Percentiles rank a stretch among this genome's conserved stretches.
phyloP scores from a whole-genome alignment of 441 rosid genomes.

The Pelargonium fulgidum region DNA sequence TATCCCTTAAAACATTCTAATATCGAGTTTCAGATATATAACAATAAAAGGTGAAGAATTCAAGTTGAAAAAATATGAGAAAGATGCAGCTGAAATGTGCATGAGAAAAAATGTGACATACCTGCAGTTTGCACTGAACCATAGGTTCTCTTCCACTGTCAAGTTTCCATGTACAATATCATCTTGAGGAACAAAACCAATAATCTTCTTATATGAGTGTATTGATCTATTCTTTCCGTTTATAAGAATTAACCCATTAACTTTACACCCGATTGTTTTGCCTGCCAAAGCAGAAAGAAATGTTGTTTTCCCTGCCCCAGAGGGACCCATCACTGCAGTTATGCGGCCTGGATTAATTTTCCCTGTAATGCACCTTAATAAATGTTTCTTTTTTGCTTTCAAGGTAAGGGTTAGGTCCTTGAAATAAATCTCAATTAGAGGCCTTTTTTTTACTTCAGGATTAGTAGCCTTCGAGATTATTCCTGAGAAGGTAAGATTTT shows the following conservation, averaged over 20 bases:
- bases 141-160: slow-evolving; percentile 88
- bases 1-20: slow-evolving; percentile 1
- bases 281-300: slow-evolving; percentile 92
- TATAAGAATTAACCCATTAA: slow-evolving; percentile 64
- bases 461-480: slow-evolving; percentile 83
- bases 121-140: slow-evolving; percentile 99
- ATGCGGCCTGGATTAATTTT: slow-evolving; percentile 82
- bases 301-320: slow-evolving; percentile 98
- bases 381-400: slow-evolving; percentile 73
- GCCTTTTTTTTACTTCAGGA: slow-evolving; percentile 58
- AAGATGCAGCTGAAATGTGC: background rate
- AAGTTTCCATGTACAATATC: slow-evolving; percentile 97
- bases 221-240: slow-evolving; percentile 73
- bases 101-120: slow-evolving; percentile 21
- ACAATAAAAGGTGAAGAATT: background rate
- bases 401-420: slow-evolving; percentile 76
- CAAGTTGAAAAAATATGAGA: background rate
- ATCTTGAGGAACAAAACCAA: slow-evolving; percentile 94
- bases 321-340: slow-evolving; percentile 98
- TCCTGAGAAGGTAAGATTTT: slow-evolving; percentile 85
- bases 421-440: slow-evolving; percentile 63
- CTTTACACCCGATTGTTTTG: slow-evolving; percentile 69
- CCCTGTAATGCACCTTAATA: slow-evolving; percentile 81
- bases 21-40: background rate
- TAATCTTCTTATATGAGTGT: slow-evolving; percentile 76